phyloP scores from a whole-genome alignment of 768 basidiomycete genomes.

The Leccinum disarticulatum region DNA sequence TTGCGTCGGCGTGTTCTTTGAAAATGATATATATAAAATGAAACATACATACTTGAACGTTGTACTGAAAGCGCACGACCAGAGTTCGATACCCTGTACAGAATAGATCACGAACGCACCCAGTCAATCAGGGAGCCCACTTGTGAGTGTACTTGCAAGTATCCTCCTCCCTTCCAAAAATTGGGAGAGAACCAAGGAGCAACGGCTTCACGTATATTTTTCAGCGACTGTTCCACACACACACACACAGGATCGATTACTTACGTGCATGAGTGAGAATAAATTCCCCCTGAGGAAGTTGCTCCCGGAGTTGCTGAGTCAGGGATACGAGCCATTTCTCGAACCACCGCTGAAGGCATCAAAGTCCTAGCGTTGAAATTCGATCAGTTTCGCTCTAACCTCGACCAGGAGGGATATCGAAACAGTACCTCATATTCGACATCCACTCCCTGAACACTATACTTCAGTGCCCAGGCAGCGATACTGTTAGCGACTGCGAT shows the following conservation, averaged over 20 bases:
- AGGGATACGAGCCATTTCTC: conserved; percentile 38
- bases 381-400: background rate
- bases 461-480: conserved; percentile 45
- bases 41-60: conserved; percentile 35
- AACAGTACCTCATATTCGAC: conserved; percentile 46
- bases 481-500: conserved; percentile 39
- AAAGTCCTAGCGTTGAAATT: conserved; percentile 50
- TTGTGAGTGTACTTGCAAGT: conserved; percentile 36
- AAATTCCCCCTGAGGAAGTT: conserved; percentile 34
- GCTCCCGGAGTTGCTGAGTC: conserved; percentile 30
- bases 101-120: conserved; percentile 23
- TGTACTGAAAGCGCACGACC: conserved; percentile 34
- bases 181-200: conserved; percentile 43
- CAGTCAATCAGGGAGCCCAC: conserved; percentile 47
- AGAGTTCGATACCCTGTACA: background rate
- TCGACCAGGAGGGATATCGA: background rate
- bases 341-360: conserved; percentile 41
- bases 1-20: background rate
- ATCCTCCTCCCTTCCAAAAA: conserved; percentile 41
- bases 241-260: conserved; percentile 2
- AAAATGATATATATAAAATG: background rate
- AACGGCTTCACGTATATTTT: conserved; percentile 31
- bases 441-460: conserved; percentile 50
- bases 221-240: too few species aligned
- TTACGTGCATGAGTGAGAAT: conserved; percentile 37